Evolutionary conservation across 1,284 basidiomycete genomes (phyloP), one percentile per base, ranked within the genome.

Genomic region (Boletus sp.): DNA sequence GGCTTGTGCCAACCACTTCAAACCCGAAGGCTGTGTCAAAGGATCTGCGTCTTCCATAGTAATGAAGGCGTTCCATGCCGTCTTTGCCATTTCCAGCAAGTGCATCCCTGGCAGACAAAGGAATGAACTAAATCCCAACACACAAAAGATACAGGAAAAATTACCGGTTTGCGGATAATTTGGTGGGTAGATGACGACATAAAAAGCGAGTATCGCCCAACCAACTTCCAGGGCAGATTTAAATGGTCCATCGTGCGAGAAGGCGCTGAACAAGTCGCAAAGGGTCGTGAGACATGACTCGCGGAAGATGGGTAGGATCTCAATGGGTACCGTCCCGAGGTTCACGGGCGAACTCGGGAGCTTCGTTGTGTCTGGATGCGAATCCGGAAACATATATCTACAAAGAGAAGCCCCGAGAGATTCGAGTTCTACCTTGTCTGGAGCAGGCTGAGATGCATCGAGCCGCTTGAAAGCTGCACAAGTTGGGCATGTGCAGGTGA

Each of bases 151-250:
- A 31, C 21, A 6, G 14, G 28, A 21, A 30, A 33, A 75, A 81
- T 65, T 56, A 89, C 90, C 90, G n/a, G 86, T 89, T 66, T 91
- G 88, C 33, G 90, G 90, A 71, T 90, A 91, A 66, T 86, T 86
- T 6, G 74, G 76, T 3, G 90, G 89, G 68, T 93, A 93, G 37
- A 91, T 75, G 58, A 88, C 68, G 10, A 80, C 67, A 71, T 93
- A 92, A 13, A 89, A 75, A 2, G 86, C 85, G 17, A 90, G 76
- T 23, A 91, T 75, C 3, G 81, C 81, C 31, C 79, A 67, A 13
- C 90, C 90, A 21, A 76, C 72, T 27, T 79, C 68, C n/a, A 88
- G 67, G 0, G 90, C 89, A 19, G 74, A 64, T 21, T 76, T 73
- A 63, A 83, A 85, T 4, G 78, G 75, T 6, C 84, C 84, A 56